Evolutionary conservation across 2,329 filamentous ascomycete genomes (phyloP), one percentile per base, ranked within the genome.

Genomic region (Tolypocladium guangdongense): DNA sequence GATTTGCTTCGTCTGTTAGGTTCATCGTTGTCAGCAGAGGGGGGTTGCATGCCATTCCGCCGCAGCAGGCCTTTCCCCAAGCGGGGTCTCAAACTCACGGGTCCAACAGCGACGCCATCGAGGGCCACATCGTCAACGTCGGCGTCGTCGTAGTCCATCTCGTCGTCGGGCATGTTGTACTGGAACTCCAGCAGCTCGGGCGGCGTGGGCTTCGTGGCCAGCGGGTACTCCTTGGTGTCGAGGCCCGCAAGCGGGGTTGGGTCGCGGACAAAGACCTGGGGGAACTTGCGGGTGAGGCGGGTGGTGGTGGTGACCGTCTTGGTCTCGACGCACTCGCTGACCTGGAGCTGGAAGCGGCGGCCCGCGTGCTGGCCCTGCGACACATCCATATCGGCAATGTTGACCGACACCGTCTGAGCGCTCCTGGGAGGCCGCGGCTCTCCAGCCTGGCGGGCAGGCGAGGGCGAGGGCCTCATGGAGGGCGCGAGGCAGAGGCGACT

Each of bases 261-360:
- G 55, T 88, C 81, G 59, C 83, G 84, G 60, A 96, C 82, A 53
- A 88, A 77, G 54, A 96, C 76, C n/a, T 90, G 90, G 48, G 92
- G 91, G 60, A 93, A 95, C 70, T 70, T 89, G 78, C 68, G 84
- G 59, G 90, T 88, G 1, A 91, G 95, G 0, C 90, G 95, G 0
- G 90, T 96, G 0, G 91, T 96, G 0, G 92, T 96, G 1, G 91
- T 96, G 57, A 96, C 83, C 12, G 81, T 85, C 67, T 82, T 84
- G 18, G 82, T 85, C 69, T 85, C 82, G 63, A 85, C 79, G 59
- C 81, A 84, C 62, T 85, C 81, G 56, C 79, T 79, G 48, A 85
- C 72, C 57, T 81, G 78, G 59, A 84, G 78, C 61, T 81, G 78
- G 60, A 71, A 74, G 59, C 61, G 73, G 55, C 63, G 68, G 59